Evolutionary conservation across 495 filamentous ascomycete species (phyloP), one percentile per base, ranked within the genome.

Genomic region (Aspergillus campestris): DNA sequence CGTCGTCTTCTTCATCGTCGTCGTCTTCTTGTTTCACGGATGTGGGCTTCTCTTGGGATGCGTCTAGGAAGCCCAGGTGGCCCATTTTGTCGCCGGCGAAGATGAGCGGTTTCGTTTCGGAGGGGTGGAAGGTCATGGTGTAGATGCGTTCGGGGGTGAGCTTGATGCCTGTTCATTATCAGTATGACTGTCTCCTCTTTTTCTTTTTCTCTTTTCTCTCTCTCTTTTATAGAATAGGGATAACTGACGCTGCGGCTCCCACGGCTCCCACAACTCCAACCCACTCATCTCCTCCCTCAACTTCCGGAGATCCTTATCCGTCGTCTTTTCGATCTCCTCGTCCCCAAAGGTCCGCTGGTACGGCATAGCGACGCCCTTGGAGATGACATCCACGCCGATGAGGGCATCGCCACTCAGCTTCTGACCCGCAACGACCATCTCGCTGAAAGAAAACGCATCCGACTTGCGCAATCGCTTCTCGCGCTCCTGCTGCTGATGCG

Each of bases 81-180:
- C 92, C 92, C 60, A 94, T 77, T 61, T 98, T 97, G 59, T 98
- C 92, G 38, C 89, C 89, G 2, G 91, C 94, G 53, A 97, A 94
- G n/a, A 98, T 77, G 5, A 97, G 71, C 0, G 87, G 80, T 52
- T 97, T 97, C 8, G 87, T 78, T 41, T 77, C 68, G 0, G 82
- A 87, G 0, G 94, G 92, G 55, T 98, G 92, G 50, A 98, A 94
- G 8, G 82, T 83, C 58, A 98, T 78, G 9, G 84, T 71, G 57
- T 95, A 95, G 11, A 96, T 79, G 45, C 92, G 73, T 61, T 97
- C 89, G 0, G 89, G 90, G 0, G 86, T 91, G 40, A 97, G 80
- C 55, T 97, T 98, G 59, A 97, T 92, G 35, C 86, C 86, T 89
- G 31, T 39, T 24, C 18, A 24, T 24, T 24, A 24, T 24, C 18